phyloP scores from a whole-genome alignment of 306 rosid species.

The Prunus salicina region DNA sequence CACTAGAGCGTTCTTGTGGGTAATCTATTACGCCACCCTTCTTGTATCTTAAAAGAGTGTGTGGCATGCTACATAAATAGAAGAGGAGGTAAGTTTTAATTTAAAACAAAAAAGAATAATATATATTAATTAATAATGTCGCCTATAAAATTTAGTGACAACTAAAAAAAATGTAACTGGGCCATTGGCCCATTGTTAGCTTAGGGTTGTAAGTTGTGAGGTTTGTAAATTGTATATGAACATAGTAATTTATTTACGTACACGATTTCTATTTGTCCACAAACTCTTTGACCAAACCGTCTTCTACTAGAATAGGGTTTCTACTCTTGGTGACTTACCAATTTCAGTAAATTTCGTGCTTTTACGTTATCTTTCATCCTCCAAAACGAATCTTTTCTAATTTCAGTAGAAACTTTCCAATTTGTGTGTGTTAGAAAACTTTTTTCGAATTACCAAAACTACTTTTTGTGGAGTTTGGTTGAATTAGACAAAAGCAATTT shows the following conservation, averaged over 20 bases:
- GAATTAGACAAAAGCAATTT: neutral
- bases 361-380: neutral
- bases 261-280: neutral
- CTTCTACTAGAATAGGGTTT: conserved; percentile 10
- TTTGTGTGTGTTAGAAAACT: neutral
- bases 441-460: neutral
- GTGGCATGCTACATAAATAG: conserved; percentile 59
- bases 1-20: conserved; percentile 26
- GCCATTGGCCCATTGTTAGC: neutral
- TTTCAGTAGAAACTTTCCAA: neutral
- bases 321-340: neutral
- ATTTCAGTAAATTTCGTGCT: neutral
- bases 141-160: no score
- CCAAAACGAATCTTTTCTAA: neutral
- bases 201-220: neutral
- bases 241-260: neutral
- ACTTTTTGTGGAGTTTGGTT: neutral
- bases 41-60: conserved; percentile 51
- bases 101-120: neutral
- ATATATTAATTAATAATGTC: no score
- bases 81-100: conserved; percentile 17
- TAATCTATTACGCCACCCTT: conserved; percentile 22
- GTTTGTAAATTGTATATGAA: neutral
- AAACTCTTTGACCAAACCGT: neutral
- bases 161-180: neutral